Base-by-base conservation (phyloP, 345 rosid genomes). In the Corymbia maculata region DNA sequence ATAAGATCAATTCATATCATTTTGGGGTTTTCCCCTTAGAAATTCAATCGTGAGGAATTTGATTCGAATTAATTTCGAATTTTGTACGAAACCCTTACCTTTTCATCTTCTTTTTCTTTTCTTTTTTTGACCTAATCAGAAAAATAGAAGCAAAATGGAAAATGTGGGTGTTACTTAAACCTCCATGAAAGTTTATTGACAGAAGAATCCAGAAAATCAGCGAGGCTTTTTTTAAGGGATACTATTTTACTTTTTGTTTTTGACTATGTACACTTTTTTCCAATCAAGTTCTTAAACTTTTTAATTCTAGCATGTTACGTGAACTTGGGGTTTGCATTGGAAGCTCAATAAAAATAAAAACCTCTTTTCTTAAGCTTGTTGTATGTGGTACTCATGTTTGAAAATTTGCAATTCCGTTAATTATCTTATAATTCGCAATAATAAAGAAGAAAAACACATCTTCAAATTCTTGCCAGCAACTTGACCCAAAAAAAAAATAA, bases 231-330 rank as follows among this genome's bases (percentile, higher is more conserved):
- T 66, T 30, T 9, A 2, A 0, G 14, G 15, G 6, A 68, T 15
- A 15, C 6, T 0, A 0, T 30, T 15, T 30, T 4, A 36, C 42
- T 36, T 36, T 36, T 36, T 2, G 42, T 14, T 15, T 64, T n/a
- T 64, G 3, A 64, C 17, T 32, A 1, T n/a, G 19, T n/a, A n/a
- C 75, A n/a, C 2, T 6, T 64, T 28, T 30, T 68, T 55, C 0
- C 19, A 68, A 30, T 68, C 44, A 15, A 68, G 79, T 68, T 68
- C 9, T 15, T 30, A 5, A 68, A 30, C 42, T 30, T 68, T 30
- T 68, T 30, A 30, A 30, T 68, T 55, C 13, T 22, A 0, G 24
- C 4, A 4, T 28, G 75, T 13, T 28, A 4, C 26, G 21, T 55
- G 26, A 8, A 55, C 11, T 21, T 4, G 19, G 19, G 57, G 4